Conservation (phyloP, 139 green algal genomes). For the Nannochloris sp. region DNA sequence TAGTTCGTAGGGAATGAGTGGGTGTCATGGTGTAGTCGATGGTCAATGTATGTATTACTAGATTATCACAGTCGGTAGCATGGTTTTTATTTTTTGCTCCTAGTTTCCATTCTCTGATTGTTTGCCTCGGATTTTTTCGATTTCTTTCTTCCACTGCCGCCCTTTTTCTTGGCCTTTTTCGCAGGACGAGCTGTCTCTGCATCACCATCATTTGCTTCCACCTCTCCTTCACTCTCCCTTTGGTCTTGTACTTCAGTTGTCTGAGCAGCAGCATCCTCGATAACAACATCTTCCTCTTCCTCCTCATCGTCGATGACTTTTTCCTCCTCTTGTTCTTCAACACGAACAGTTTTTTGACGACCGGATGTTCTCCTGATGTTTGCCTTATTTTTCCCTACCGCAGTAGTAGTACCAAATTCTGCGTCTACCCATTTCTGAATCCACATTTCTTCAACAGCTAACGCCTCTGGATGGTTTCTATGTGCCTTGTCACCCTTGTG, state of each 20-base stretch:
- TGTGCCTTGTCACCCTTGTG: not conserved
- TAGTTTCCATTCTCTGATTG: too few relatives aligned
- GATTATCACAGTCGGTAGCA: too few relatives aligned
- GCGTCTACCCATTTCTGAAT: not conserved
- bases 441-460: not conserved
- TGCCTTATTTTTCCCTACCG: not conserved
- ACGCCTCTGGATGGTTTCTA: not conserved
- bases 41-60: too few relatives aligned
- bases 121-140: too few relatives aligned
- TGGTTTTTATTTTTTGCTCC: too few relatives aligned
- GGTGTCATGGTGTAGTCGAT: too few relatives aligned
- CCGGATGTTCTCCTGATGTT: not conserved
- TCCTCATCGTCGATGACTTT: not conserved
- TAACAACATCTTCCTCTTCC: not conserved
- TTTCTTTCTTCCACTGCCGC: too few relatives aligned
- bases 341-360: too few relatives aligned
- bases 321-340: too few relatives aligned
- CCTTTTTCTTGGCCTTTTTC: not conserved
- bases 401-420: not conserved
- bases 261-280: not conserved
- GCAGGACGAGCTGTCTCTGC: not conserved
- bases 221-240: not conserved
- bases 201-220: not conserved
- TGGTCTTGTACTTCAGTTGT: not conserved
- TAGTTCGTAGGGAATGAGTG: too few relatives aligned